phyloP scores from a whole-genome alignment of 192 early-diverging fungal species.

The Umbelopsis sp. region DNA sequence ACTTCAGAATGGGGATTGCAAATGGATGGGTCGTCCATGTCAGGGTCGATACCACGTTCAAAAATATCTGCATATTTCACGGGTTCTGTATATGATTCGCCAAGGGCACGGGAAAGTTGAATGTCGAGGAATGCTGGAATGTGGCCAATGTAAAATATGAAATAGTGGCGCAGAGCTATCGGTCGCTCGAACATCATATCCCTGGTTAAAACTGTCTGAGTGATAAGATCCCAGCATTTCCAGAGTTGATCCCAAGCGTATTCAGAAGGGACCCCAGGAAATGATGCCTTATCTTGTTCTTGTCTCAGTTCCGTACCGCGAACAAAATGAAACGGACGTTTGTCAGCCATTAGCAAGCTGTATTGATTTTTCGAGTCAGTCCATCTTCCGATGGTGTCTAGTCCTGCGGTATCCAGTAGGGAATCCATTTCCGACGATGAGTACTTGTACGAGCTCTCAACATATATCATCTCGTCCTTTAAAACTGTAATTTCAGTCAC shows the following conservation, averaged over 20 bases:
- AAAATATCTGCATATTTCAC: constrained; percentile 73
- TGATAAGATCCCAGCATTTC: constrained; percentile 79
- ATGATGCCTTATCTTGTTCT: not conserved
- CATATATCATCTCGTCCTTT: constrained; percentile 81
- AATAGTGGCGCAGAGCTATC: constrained; percentile 85
- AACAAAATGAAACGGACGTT: constrained; percentile 52
- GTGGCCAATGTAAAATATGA: constrained; percentile 90
- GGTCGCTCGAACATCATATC: constrained; percentile 64
- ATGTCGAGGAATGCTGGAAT: constrained; percentile 74
- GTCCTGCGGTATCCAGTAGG: constrained; percentile 49
- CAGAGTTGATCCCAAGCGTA: constrained; percentile 80
- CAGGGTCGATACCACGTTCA: constrained; percentile 95
- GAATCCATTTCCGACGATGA: constrained; percentile 50
- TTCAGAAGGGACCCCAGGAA: constrained; percentile 52
- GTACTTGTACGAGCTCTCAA: constrained; percentile 93
- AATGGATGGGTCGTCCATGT: constrained; percentile 69
- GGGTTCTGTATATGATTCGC: constrained; percentile 60
- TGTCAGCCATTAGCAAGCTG: constrained; percentile 57
- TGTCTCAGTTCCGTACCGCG: not conserved
- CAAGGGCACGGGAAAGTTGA: constrained; percentile 48
- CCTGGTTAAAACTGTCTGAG: constrained; percentile 58
- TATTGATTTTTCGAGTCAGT: constrained; percentile 55
- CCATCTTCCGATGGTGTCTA: constrained; percentile 55
- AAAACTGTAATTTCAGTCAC: constrained; percentile 41
- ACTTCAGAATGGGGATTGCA: constrained; percentile 80